Evolutionary conservation across 257 asterid genomes (phyloP).

Genomic region (Dorcoceras hygrometricum): DNA sequence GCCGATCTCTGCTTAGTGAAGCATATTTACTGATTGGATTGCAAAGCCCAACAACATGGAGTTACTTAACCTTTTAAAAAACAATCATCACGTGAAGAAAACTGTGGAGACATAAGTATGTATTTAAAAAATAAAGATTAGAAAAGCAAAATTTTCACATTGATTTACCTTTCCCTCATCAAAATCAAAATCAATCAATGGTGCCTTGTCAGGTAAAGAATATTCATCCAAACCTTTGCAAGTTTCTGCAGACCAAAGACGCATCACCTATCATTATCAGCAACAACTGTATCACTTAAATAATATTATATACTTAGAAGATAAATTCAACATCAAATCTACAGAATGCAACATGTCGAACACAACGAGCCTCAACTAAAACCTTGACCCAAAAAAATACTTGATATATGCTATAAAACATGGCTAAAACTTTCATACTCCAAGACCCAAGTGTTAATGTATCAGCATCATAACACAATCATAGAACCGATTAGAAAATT

Average conservation of each 20-base stretch:
- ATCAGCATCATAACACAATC: neutral
- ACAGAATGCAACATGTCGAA: constrained; percentile 2
- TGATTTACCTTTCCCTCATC: constrained; percentile 87
- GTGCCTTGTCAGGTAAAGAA: constrained; percentile 72
- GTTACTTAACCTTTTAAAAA: constrained; percentile 10
- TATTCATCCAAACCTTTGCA: constrained; percentile 77
- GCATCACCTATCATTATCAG: constrained; percentile 63
- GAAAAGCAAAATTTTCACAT: constrained; percentile 19
- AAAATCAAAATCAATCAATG: constrained; percentile 83
- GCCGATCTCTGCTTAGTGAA: constrained; percentile 1
- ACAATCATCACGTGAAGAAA: neutral
- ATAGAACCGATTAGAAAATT: no score
- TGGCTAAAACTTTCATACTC: neutral
- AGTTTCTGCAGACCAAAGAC: constrained; percentile 97
- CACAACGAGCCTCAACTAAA: constrained; percentile 5
- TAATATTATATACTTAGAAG: constrained; percentile 4
- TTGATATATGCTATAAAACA: neutral
- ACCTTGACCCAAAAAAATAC: neutral
- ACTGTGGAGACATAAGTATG: neutral
- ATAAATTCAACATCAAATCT: neutral
- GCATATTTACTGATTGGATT: constrained; percentile 12
- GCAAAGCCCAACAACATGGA: neutral
- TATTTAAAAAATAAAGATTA: constrained; percentile 14
- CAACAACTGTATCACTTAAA: constrained; percentile 19
- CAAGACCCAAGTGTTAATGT: neutral